Conservation (phyloP, 2,329 filamentous ascomycete genomes). For the Aureobasidium mangrovei region DNA sequence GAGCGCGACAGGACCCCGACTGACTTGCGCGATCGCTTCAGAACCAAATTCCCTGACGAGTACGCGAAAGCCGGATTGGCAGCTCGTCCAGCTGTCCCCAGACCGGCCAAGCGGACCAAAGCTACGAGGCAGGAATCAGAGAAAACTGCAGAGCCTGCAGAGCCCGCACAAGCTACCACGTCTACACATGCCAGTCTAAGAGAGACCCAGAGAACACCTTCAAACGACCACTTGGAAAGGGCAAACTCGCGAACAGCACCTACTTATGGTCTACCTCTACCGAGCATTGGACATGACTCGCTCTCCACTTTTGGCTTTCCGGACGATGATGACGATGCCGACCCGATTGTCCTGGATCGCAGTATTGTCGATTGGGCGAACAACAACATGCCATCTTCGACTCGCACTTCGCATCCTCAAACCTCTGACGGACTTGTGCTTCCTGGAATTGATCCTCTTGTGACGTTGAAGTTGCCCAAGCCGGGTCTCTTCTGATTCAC, state of each 20-base stretch:
- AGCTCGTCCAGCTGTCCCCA: conserved; percentile 25
- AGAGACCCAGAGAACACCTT: background rate
- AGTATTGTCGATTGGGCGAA: conserved; percentile 28
- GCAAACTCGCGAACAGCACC: background rate
- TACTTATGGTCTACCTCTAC: conserved; percentile 18
- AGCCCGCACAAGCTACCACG: background rate
- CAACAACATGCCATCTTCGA: conserved; percentile 2
- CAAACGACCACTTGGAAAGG: background rate
- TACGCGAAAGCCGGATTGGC: conserved; percentile 44
- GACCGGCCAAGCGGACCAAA: conserved; percentile 15
- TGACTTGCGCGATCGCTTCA: conserved; percentile 54
- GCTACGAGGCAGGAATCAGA: background rate
- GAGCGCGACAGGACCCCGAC: conserved; percentile 46
- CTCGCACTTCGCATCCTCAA: background rate
- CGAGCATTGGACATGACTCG: conserved; percentile 22
- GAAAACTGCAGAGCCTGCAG: background rate
- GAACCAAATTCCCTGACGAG: conserved; percentile 49
- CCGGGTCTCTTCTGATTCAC: conserved; percentile 4
- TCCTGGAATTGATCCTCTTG: conserved; percentile 21
- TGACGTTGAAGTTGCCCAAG: conserved; percentile 21
- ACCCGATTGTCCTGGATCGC: conserved; percentile 27
- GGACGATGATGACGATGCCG: conserved; percentile 20
- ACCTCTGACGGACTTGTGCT: background rate
- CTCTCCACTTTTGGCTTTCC: conserved; percentile 18
- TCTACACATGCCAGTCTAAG: background rate